These are phyloP conservation scores for Paragyromitra xinjiangensis DNA, from an alignment of 495 filamentous ascomycete species.

Conservation along the genomic window DNA sequence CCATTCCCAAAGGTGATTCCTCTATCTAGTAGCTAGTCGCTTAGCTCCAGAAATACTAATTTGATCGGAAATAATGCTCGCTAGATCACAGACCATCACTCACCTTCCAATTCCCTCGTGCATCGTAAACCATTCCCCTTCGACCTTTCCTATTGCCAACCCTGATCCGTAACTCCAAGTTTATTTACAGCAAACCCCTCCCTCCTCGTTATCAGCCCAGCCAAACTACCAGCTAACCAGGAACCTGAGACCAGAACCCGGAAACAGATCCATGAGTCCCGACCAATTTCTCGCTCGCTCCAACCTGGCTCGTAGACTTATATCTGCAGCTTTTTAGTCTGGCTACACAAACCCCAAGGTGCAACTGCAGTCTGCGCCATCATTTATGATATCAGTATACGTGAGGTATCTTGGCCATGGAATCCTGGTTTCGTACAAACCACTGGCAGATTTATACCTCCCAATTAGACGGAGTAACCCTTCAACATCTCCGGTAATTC, in stretches of 20 bases:
- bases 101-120: slow-evolving; percentile 9
- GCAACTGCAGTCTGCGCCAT: not conserved
- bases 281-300: not conserved
- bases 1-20: not conserved
- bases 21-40: not conserved
- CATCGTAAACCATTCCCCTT: not conserved
- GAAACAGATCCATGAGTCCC: not conserved
- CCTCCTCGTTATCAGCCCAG: not conserved
- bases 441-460: not conserved
- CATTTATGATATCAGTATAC: not conserved
- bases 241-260: not conserved
- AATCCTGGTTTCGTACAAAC: not conserved
- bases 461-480: not conserved
- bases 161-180: not conserved
- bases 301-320: no score
- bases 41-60: not conserved
- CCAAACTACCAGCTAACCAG: not conserved
- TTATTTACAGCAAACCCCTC: not conserved
- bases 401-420: not conserved
- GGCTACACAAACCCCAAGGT: not conserved
- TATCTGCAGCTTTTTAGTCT: not conserved
- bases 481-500: not conserved
- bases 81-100: slow-evolving; percentile 31
- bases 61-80: not conserved
- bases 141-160: not conserved